phyloP scores from a whole-genome alignment of 2,329 filamentous ascomycete species.

The Xenoacremonium recifei region DNA sequence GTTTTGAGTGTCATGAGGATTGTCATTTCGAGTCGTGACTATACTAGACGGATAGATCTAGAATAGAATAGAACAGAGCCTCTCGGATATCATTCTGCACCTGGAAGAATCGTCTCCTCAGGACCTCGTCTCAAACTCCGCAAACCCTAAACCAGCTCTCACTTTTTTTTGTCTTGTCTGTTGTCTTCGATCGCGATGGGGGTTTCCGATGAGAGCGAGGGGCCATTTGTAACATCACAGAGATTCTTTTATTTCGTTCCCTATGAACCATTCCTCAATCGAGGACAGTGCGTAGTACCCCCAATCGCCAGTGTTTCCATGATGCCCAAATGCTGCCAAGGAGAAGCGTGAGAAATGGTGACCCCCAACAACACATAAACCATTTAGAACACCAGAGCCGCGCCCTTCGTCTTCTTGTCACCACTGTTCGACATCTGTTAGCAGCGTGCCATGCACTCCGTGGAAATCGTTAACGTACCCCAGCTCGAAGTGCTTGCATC shows the following conservation, averaged over 20 bases:
- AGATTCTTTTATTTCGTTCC: constrained; percentile 40
- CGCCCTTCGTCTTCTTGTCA: constrained; percentile 99
- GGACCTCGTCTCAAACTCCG: no score
- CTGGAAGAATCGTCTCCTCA: no score
- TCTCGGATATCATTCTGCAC: no score
- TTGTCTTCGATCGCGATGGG: no score
- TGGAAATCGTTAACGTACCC: constrained; percentile 63
- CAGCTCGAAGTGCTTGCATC: constrained; percentile 99
- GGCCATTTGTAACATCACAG: constrained; percentile 23
- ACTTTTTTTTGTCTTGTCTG: no score
- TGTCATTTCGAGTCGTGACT: no score
- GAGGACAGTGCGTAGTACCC: constrained; percentile 46
- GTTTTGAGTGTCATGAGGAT: no score
- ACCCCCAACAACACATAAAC: constrained; percentile 46
- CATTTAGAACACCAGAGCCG: constrained; percentile 97
- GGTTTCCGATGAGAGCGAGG: no score
- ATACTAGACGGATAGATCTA: no score
- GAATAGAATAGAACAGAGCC: no score
- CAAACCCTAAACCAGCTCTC: no score
- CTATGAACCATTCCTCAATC: constrained; percentile 43
- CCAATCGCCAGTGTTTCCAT: constrained; percentile 50
- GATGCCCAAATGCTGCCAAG: constrained; percentile 45
- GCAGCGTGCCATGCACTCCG: constrained; percentile 20
- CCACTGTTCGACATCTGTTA: constrained; percentile 66
- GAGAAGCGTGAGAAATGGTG: constrained; percentile 42